These are phyloP conservation scores for Solanum ossicruentum DNA, from an alignment of 257 asterid species.

Conservation along the genomic window DNA sequence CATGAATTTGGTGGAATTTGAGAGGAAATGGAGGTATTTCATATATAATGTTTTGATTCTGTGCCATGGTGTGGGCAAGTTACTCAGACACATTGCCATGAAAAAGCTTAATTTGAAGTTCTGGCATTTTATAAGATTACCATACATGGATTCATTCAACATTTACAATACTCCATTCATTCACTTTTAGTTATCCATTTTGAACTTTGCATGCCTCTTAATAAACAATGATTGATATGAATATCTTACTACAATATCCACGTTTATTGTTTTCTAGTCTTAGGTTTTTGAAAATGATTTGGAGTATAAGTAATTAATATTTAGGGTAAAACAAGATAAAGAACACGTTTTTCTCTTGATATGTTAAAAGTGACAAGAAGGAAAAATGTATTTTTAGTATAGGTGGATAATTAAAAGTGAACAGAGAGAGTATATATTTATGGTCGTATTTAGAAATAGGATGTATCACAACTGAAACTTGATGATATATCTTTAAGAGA, in stretches of 20 bases:
- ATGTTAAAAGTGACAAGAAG: not conserved
- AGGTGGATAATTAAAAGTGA: not conserved
- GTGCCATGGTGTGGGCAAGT: not conserved
- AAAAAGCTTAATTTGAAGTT: not conserved
- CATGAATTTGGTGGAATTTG: not conserved
- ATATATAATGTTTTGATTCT: not conserved
- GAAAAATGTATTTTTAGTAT: not conserved
- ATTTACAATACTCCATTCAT: not conserved
- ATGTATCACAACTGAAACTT: not conserved
- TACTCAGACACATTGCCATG: not conserved
- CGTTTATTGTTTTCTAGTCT: not conserved
- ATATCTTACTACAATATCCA: not conserved
- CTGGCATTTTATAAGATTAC: not conserved
- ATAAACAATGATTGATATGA: not conserved
- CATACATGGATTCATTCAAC: not conserved
- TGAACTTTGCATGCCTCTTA: not conserved
- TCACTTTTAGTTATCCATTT: not conserved
- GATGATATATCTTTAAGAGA: not conserved
- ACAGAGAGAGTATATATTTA: not conserved
- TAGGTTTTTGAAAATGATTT: not conserved
- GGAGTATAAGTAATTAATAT: not conserved
- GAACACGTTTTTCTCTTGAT: not conserved
- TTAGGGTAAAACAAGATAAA: not conserved
- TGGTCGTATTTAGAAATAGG: not conserved
- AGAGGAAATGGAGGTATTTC: not conserved